Evolutionary conservation across 2,329 filamentous ascomycete species (phyloP).

Genomic region (Penicillium aurantiogriseum): DNA sequence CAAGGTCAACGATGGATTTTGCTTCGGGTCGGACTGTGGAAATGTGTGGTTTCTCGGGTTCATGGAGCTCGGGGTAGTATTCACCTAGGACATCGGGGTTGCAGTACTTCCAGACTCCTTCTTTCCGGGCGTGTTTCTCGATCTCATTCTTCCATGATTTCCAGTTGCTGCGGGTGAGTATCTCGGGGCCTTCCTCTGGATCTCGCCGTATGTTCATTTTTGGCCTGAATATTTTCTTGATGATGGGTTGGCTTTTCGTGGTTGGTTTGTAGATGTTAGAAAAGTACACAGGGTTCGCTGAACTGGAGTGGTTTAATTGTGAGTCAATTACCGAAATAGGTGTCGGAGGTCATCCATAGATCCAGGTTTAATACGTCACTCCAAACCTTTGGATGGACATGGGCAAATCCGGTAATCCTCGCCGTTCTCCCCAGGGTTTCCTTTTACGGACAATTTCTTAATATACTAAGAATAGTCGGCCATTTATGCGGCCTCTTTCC

Average conservation of each 20-base stretch:
- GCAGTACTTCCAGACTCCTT: background rate
- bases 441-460: background rate
- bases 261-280: background rate
- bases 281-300: background rate
- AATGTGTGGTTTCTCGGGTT: background rate
- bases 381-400: background rate
- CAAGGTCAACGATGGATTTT: constrained; percentile 1
- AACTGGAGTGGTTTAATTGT: background rate
- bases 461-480: background rate
- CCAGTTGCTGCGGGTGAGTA: background rate
- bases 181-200: background rate
- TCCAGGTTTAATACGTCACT: background rate
- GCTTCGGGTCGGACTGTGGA: background rate
- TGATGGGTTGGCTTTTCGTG: background rate
- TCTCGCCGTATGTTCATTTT: background rate
- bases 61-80: background rate
- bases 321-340: background rate
- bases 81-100: background rate
- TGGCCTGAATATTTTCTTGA: background rate
- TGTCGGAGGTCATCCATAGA: background rate
- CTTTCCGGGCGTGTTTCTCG: background rate
- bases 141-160: background rate
- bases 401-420: background rate
- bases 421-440: background rate
- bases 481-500: background rate